These are phyloP conservation scores for Claviceps arundinis DNA, from an alignment of 2,329 filamentous ascomycete species.

Conservation along the genomic window DNA sequence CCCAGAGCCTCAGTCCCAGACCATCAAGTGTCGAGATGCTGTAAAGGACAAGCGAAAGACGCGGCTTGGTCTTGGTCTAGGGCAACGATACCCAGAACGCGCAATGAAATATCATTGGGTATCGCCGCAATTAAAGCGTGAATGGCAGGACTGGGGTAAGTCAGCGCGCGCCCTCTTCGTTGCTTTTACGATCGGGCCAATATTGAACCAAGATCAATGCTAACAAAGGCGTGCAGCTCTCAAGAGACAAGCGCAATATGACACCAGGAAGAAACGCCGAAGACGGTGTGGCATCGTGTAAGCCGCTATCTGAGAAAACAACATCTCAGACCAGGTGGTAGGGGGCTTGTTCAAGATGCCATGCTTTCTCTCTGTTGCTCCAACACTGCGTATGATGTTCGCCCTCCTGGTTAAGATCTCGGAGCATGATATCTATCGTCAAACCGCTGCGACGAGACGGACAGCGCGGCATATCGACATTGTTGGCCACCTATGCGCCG, in stretches of 20 bases:
- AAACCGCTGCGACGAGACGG: too few species aligned
- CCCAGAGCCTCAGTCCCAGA: slow-evolving; percentile 22
- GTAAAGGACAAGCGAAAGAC: slow-evolving; percentile 23
- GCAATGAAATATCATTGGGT: slow-evolving; percentile 34
- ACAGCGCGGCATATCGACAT: too few species aligned
- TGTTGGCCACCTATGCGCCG: too few species aligned
- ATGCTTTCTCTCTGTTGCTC: too few species aligned
- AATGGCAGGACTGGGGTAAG: slow-evolving; percentile 28
- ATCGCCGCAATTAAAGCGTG: slow-evolving; percentile 22
- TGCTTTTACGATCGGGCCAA: background rate
- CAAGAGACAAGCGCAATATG: background rate
- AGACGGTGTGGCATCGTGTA: too few species aligned
- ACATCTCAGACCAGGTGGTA: too few species aligned
- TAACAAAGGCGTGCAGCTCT: background rate
- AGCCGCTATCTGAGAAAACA: too few species aligned
- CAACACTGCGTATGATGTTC: too few species aligned
- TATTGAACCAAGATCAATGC: background rate
- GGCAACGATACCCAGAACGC: slow-evolving; percentile 33
- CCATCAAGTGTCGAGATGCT: slow-evolving; percentile 25
- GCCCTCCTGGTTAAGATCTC: too few species aligned
- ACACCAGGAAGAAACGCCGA: background rate
- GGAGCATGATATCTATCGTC: too few species aligned
- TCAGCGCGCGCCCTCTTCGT: slow-evolving; percentile 3
- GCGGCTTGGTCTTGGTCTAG: slow-evolving; percentile 23
- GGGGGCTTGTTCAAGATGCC: too few species aligned